Evolutionary conservation across 2,329 filamentous ascomycete genomes (phyloP).

Genomic region (Trichoderma asperellum): DNA sequence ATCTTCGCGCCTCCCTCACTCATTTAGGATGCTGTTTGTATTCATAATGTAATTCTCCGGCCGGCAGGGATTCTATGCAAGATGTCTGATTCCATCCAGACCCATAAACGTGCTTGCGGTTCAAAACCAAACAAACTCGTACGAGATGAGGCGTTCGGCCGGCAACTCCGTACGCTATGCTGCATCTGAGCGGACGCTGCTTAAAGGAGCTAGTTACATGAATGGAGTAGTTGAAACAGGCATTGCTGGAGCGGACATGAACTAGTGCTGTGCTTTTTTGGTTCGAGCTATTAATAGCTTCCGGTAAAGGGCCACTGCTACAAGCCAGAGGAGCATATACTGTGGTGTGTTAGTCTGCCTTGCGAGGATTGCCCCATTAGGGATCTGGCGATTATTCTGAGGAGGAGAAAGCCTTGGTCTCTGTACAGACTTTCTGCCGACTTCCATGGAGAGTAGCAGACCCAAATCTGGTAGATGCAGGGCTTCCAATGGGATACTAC

Average conservation of each 20-base stretch:
- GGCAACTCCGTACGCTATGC: slow-evolving; percentile 6
- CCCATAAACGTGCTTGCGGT: not conserved
- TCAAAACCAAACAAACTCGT: not conserved
- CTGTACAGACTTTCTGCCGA: too few species aligned
- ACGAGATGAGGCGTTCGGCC: not conserved
- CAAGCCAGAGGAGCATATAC: not conserved
- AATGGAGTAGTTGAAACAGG: not conserved
- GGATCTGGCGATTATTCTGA: too few species aligned
- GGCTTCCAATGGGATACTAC: too few species aligned
- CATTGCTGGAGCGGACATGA: not conserved
- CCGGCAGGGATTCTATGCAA: not conserved
- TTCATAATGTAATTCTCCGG: not conserved
- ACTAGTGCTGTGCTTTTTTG: not conserved
- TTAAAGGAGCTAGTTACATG: not conserved
- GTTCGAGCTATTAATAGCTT: not conserved
- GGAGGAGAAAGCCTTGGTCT: too few species aligned
- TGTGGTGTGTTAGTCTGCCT: too few species aligned
- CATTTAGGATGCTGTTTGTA: not conserved
- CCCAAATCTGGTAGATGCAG: too few species aligned
- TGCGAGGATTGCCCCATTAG: too few species aligned
- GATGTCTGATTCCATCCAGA: not conserved
- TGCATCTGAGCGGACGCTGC: not conserved
- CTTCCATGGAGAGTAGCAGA: too few species aligned
- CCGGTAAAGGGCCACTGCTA: too few species aligned
- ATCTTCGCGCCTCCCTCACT: not conserved